A percentile compares a stretch with the other conserved stretches of the same genome.
Evolutionary conservation across 1,139 yeast genomes (phyloP).

Genomic region (Magnusiomyces fungicola): DNA sequence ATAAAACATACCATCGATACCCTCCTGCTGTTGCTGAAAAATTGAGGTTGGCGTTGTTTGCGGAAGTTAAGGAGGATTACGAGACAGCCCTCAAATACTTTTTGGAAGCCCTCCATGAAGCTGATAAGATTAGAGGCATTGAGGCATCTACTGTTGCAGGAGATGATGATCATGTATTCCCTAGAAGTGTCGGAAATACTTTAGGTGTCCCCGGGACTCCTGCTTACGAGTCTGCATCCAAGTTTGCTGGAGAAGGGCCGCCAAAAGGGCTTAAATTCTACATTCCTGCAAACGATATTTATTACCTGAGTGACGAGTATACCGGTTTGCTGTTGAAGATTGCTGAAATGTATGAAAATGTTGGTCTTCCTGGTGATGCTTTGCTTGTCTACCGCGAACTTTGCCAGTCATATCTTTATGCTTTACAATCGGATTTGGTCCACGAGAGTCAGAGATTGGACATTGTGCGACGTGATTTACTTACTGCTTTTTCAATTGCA

Average conservation of each 20-base stretch:
- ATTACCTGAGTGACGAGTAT: constrained; percentile 54
- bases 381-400: constrained; percentile 59
- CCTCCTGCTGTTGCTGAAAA: constrained; percentile 57
- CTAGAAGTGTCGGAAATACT: background rate
- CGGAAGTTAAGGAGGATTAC: constrained; percentile 60
- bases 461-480: constrained; percentile 60
- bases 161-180: too few species aligned
- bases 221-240: constrained; percentile 57
- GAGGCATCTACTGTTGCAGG: constrained; percentile 24
- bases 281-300: constrained; percentile 31
- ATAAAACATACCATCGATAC: constrained; percentile 33
- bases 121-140: constrained; percentile 39
- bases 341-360: constrained; percentile 76
- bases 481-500: constrained; percentile 61
- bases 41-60: constrained; percentile 72
- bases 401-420: constrained; percentile 49
- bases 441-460: constrained; percentile 40
- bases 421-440: constrained; percentile 37
- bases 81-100: constrained; percentile 63
- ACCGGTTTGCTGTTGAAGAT: constrained; percentile 83
- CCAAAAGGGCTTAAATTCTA: constrained; percentile 37
- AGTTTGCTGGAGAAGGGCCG: constrained; percentile 53
- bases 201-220: background rate
- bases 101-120: constrained; percentile 45
- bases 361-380: constrained; percentile 56